Evolutionary conservation across 2,329 filamentous ascomycete species (phyloP).

Genomic region (Leptosphaerulina australis): DNA sequence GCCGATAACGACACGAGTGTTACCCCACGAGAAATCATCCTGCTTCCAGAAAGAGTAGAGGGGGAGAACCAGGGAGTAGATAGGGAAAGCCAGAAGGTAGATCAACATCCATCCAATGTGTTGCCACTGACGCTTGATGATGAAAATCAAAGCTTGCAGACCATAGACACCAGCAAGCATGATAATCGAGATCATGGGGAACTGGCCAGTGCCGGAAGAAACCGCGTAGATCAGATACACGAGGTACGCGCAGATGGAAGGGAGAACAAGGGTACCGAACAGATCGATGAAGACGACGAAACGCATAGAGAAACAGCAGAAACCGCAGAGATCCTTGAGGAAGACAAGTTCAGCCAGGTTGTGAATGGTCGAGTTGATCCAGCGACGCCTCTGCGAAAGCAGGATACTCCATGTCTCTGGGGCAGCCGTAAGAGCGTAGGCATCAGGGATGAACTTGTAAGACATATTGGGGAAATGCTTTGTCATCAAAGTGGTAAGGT

Average conservation of each 20-base stretch:
- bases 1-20: slow-evolving; percentile 94
- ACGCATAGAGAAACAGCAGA: slow-evolving; percentile 98
- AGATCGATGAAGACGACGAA: slow-evolving; percentile 96
- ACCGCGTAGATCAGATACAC: slow-evolving; percentile 85
- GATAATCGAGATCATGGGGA: slow-evolving; percentile 84
- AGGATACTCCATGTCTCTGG: slow-evolving; percentile 93
- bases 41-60: slow-evolving; percentile 99
- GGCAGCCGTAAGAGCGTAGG: slow-evolving; percentile 90
- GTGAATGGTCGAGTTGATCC: slow-evolving; percentile 99
- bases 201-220: slow-evolving; percentile 70
- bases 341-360: slow-evolving; percentile 90
- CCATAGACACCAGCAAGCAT: slow-evolving; percentile 93
- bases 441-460: slow-evolving; percentile 94
- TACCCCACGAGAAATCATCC: slow-evolving; percentile 98
- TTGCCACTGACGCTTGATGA: slow-evolving; percentile 96
- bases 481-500: slow-evolving; percentile 95
- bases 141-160: slow-evolving; percentile 94
- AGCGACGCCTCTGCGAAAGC: slow-evolving; percentile 95
- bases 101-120: slow-evolving; percentile 99
- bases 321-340: slow-evolving; percentile 93
- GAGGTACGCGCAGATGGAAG: slow-evolving; percentile 85
- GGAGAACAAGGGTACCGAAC: slow-evolving; percentile 88
- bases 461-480: slow-evolving; percentile 96
- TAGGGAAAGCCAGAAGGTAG: slow-evolving; percentile 92
- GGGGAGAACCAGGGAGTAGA: slow-evolving; percentile 89